phyloP scores from a whole-genome alignment of 345 rosid species.

The Murraya paniculata region DNA sequence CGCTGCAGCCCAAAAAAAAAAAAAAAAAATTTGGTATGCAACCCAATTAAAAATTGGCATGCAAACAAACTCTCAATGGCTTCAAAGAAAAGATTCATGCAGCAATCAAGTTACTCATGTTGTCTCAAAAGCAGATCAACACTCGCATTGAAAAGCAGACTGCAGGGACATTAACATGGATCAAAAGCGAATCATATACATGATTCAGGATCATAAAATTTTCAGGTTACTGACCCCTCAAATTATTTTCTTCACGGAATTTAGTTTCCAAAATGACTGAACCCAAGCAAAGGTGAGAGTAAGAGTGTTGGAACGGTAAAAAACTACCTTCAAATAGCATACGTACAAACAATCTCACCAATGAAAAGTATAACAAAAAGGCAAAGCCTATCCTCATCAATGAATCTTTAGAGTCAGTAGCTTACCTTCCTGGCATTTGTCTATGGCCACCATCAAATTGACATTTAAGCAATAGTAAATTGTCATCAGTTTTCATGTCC shows the following conservation, averaged over 20 bases:
- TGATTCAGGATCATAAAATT: neutral
- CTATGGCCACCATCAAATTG: slow-evolving; percentile 93
- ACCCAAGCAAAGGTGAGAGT: neutral
- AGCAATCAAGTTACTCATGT: neutral
- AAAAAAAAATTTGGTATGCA: neutral
- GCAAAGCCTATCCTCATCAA: neutral
- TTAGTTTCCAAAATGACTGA: neutral
- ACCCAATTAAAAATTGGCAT: neutral
- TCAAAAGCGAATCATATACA: neutral
- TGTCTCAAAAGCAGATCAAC: neutral
- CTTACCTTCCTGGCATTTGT: slow-evolving; percentile 92
- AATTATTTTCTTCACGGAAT: neutral
- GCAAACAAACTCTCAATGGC: neutral
- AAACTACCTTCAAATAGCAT: neutral
- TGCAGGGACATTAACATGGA: neutral
- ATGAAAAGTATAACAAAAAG: neutral
- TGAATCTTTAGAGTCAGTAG: neutral
- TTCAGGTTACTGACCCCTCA: neutral
- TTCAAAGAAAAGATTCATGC: neutral
- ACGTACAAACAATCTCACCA: neutral
- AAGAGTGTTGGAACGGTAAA: neutral
- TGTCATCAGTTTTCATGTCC: slow-evolving; percentile 74
- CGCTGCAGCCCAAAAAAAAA: slow-evolving; percentile 36
- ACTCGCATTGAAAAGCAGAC: neutral
- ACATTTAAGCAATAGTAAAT: slow-evolving; percentile 75